Conservation (phyloP, 2,329 filamentous ascomycete species). For the Xylaria sp. region DNA sequence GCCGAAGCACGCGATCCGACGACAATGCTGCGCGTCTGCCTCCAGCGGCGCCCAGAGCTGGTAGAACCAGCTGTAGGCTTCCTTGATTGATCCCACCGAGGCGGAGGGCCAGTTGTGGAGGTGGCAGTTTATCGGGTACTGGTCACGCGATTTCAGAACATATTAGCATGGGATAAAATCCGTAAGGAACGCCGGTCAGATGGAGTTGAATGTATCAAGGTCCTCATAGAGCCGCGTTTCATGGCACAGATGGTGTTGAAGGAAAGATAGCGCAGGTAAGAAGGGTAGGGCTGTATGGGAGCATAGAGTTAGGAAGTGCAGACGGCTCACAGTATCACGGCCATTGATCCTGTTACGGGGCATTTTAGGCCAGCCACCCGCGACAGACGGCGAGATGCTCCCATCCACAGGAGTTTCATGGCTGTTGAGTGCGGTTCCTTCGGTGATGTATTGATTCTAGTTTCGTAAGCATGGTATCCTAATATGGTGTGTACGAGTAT, state of each 20-base stretch:
- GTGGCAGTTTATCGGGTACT: conserved; percentile 39
- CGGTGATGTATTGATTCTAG: neutral
- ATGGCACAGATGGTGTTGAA: no score
- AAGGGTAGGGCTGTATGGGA: neutral
- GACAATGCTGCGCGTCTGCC: conserved; percentile 34
- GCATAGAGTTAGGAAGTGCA: neutral
- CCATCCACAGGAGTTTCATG: neutral
- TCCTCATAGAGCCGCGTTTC: neutral
- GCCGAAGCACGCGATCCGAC: conserved; percentile 28
- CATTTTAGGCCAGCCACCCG: neutral
- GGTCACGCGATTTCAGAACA: neutral
- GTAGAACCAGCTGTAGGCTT: conserved; percentile 38
- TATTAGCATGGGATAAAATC: neutral
- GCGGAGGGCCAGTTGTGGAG: conserved; percentile 36
- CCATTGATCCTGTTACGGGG: neutral
- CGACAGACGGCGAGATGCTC: neutral
- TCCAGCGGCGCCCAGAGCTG: conserved; percentile 28
- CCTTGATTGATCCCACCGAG: conserved; percentile 32
- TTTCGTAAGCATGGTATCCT: neutral
- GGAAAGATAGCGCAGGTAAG: neutral
- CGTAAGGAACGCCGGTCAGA: neutral
- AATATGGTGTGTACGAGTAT: neutral
- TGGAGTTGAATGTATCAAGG: no score
- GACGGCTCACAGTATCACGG: conserved; percentile 33
- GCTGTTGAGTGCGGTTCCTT: neutral